These are phyloP conservation scores for Globisporangium ultimum DNA, from an alignment of 352 stramenopile genomes.

Conservation along the genomic window DNA sequence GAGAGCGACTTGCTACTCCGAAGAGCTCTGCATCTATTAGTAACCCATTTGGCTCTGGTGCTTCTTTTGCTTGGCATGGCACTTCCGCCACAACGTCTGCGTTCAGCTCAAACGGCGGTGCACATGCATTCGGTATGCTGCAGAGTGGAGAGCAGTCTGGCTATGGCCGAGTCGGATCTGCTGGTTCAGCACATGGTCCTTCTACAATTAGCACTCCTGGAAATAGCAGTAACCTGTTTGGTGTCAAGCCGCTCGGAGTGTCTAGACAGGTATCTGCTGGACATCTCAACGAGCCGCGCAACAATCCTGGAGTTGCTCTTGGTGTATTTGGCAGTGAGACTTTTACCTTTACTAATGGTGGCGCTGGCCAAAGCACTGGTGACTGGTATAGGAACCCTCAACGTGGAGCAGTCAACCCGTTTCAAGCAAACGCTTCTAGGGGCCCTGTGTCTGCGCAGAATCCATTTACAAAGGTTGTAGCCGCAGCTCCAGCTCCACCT, in stretches of 20 bases:
- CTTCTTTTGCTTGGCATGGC: constrained; percentile 2
- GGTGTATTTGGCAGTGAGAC: not conserved
- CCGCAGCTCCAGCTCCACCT: constrained; percentile 3
- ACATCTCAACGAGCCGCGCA: not conserved
- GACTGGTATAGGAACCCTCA: constrained; percentile 6
- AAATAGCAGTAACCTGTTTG: not conserved
- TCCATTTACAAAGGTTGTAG: not conserved
- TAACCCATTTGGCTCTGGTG: not conserved
- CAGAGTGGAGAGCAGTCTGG: not conserved
- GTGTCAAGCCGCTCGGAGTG: not conserved
- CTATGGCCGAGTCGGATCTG: not conserved
- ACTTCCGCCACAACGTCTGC: not conserved
- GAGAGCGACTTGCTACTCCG: not conserved
- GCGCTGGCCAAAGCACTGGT: not conserved
- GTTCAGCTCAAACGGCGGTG: not conserved
- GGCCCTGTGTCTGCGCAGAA: not conserved
- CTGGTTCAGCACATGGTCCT: too few relatives aligned
- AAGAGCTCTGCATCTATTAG: not conserved
- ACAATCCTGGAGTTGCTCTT: not conserved
- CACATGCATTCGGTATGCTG: not conserved
- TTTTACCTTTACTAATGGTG: not conserved
- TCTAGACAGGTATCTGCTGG: not conserved
- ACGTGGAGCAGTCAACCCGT: not conserved
- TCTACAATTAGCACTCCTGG: not conserved
- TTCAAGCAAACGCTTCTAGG: not conserved